Conservation (phyloP, 148 eudicot species). For the Vaccinium macrocarpon region DNA sequence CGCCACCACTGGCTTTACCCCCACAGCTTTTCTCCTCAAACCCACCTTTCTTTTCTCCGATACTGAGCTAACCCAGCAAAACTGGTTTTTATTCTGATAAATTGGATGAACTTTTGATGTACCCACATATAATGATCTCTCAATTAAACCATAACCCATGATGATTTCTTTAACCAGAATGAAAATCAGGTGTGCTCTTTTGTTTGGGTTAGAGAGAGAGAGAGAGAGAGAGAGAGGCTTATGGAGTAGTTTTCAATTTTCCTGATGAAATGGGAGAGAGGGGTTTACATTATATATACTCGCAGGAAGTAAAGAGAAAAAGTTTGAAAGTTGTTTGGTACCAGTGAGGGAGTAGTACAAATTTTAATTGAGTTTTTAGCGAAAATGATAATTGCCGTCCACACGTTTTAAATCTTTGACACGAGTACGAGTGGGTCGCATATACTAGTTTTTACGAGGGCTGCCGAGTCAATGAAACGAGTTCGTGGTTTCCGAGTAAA, state of each 20-base stretch:
- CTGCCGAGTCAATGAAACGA: background rate
- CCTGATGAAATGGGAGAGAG: background rate
- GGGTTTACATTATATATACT: background rate
- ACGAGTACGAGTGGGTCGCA: background rate
- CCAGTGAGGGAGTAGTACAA: too few relatives aligned
- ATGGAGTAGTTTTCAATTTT: background rate
- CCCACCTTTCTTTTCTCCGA: conserved; percentile 18
- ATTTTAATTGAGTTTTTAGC: background rate
- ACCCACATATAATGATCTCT: conserved; percentile 26
- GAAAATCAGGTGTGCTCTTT: background rate
- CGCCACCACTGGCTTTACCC: conserved; percentile 30
- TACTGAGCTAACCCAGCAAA: conserved; percentile 6
- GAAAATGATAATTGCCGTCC: background rate
- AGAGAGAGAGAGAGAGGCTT: conserved; percentile 17
- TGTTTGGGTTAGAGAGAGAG: background rate
- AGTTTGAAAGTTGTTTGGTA: background rate
- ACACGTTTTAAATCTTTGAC: background rate
- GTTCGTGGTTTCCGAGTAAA: background rate
- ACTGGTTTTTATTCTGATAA: conserved; percentile 2
- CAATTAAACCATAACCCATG: conserved; percentile 34
- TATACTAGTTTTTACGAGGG: background rate
- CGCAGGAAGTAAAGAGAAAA: background rate
- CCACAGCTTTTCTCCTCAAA: conserved; percentile 16
- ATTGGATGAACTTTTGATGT: conserved; percentile 22
- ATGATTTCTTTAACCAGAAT: conserved; percentile 32